Conservation (phyloP, 2,329 filamentous ascomycete genomes). For the Monilinia fructigena region DNA sequence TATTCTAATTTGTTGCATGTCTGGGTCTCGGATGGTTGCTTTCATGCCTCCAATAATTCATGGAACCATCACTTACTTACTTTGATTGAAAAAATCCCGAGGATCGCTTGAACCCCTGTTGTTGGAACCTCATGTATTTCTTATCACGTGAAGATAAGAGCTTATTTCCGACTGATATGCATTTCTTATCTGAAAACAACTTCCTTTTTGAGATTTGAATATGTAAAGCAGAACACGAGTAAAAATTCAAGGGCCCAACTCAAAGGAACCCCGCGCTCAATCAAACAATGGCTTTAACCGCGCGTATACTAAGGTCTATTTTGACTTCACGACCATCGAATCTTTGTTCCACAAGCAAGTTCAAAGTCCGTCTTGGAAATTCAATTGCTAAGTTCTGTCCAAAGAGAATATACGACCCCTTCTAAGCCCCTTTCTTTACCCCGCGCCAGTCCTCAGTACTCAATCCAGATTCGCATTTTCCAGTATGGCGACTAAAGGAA, state of each 20-base stretch:
- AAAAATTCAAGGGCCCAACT: background rate
- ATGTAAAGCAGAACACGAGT: background rate
- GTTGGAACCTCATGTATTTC: background rate
- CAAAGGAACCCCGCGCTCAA: slow-evolving; percentile 7
- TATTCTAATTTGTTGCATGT: slow-evolving; percentile 21
- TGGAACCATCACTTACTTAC: background rate
- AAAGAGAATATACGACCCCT: slow-evolving; percentile 15
- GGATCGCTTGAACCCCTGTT: background rate
- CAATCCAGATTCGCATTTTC: background rate
- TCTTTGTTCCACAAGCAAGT: slow-evolving; percentile 8
- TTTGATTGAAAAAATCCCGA: slow-evolving; percentile 1
- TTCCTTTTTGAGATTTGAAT: slow-evolving; percentile 9
- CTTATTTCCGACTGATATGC: slow-evolving; percentile 8
- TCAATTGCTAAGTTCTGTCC: slow-evolving; percentile 9
- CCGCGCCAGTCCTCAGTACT: background rate
- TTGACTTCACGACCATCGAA: background rate
- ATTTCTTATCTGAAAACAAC: slow-evolving; percentile 10
- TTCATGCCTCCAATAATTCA: background rate
- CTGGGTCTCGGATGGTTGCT: slow-evolving; percentile 21
- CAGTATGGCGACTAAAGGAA: slow-evolving; percentile 5
- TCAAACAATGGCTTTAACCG: slow-evolving; percentile 4
- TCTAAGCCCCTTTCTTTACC: background rate
- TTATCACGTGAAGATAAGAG: slow-evolving; percentile 16
- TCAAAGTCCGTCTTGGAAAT: background rate
- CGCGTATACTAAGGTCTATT: background rate